Percentiles rank a stretch among this genome's conserved stretches.
Evolutionary conservation across 2,329 filamentous ascomycete species (phyloP).

Genomic region (Setomelanomma holmii): DNA sequence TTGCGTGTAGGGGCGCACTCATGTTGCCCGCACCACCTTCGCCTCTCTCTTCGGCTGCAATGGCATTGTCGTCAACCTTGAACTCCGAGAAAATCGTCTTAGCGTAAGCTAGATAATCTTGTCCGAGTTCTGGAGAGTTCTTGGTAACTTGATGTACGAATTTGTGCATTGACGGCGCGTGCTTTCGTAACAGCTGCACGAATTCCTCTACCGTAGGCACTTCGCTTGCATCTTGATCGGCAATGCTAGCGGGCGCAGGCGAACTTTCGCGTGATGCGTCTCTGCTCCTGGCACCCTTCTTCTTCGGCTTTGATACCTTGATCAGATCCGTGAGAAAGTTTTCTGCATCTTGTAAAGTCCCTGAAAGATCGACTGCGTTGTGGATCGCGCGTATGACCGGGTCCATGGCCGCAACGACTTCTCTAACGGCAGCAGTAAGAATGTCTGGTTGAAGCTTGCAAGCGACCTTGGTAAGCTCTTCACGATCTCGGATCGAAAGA

Average conservation of each 20-base stretch:
- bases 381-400: slow-evolving; percentile 77
- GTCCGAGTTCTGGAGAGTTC: slow-evolving; percentile 70
- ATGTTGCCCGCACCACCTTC: slow-evolving; percentile 52
- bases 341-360: slow-evolving; percentile 71
- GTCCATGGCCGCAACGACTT: slow-evolving; percentile 72
- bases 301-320: slow-evolving; percentile 56
- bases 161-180: slow-evolving; percentile 69
- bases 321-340: slow-evolving; percentile 76
- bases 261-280: slow-evolving; percentile 34
- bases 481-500: slow-evolving; percentile 76
- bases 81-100: slow-evolving; percentile 67
- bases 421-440: slow-evolving; percentile 71
- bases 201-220: slow-evolving; percentile 74
- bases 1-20: slow-evolving; percentile 49
- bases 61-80: slow-evolving; percentile 36
- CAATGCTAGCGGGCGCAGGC: slow-evolving; percentile 29
- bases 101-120: slow-evolving; percentile 67
- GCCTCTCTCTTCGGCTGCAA: slow-evolving; percentile 25
- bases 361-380: slow-evolving; percentile 72
- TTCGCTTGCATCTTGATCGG: slow-evolving; percentile 27
- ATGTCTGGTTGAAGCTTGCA: slow-evolving; percentile 75
- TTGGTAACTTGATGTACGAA: slow-evolving; percentile 75
- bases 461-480: slow-evolving; percentile 70
- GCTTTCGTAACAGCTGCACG: slow-evolving; percentile 69
- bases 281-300: slow-evolving; percentile 33